Evolutionary conservation across 305 asterid genomes (phyloP), one percentile per base, ranked within the genome.

Genomic region (Fraxinus dipetala): DNA sequence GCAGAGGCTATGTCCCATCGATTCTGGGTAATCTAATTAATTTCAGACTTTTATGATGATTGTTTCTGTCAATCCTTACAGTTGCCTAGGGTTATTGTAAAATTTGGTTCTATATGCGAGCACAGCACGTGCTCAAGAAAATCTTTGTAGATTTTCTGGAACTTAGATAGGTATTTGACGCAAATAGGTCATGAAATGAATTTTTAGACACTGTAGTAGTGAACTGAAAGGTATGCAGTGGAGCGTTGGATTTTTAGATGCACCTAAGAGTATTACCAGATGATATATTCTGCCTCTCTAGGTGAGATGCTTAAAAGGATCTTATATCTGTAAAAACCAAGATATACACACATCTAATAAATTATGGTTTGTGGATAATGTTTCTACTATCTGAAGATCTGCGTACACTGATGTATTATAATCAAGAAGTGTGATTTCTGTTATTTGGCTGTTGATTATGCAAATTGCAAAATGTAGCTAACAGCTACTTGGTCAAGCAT

Each of bases 1-100:
- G 84, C 92, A 0, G 97, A 89, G 90, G 89, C 91, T 20, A 75
- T 92, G 87, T 96, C 98, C n/a, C 98, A 95, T 89, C 91, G 99
- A 72, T 96, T 90, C 77, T 96, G 98, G 99, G 99, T 96, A 92
- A 77, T 80, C 11, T 28, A 61, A 72, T 34, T 81, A 31, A 24
- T 70, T 72, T 31, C 76, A 28, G 36, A 63, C 67, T 45, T 18
- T 79, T 45, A 63, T 43, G 63, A 30, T 83, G 75, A 56, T 65
- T 30, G 5, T 14, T 70, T 61, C 16, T 31, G 38, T 72, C 65
- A 69, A 81, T 83, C 69, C 56, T 31, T 76, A 36, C 56, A 22
- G 31, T 38, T 35, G 31, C 77, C 7, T 63, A 48, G 76, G 86
- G 79, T 78, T 77, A 78, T 73, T 77, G 48, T 70, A 54, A 30